A percentile compares a stretch with the other conserved stretches of the same genome.
Conservation (phyloP, 2,329 filamentous ascomycete species). For the Monosporascus cannonballus region DNA sequence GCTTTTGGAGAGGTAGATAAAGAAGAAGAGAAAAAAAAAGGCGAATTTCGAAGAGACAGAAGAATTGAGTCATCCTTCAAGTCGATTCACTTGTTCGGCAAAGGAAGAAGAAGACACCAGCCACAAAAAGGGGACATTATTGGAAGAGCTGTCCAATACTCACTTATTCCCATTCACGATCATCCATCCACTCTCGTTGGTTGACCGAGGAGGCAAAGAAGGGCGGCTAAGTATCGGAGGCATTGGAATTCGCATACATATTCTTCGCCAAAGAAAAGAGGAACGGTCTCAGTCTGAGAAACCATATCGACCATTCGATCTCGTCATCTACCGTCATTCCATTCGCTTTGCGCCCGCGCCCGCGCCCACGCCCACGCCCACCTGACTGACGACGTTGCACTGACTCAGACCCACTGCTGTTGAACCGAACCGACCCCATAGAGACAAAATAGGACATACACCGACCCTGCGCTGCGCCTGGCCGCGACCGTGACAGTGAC, state of each 20-base stretch:
- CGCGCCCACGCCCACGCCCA: not conserved
- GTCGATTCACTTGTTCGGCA: not conserved
- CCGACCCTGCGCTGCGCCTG: conserved; percentile 16
- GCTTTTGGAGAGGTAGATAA: conserved; percentile 9
- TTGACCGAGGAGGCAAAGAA: conserved; percentile 1
- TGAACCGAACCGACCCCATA: conserved; percentile 17
- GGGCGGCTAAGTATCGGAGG: not conserved
- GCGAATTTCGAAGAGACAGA: conserved; percentile 7
- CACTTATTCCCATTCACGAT: not conserved
- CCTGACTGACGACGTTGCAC: conserved; percentile 18
- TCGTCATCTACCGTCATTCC: conserved; percentile 16
- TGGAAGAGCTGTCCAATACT: not conserved
- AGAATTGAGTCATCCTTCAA: conserved; percentile 3
- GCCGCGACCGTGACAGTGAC: conserved; percentile 15
- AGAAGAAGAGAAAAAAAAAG: conserved; percentile 3
- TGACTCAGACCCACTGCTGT: conserved; percentile 22
- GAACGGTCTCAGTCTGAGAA: conserved; percentile 21
- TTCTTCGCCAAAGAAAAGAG: conserved; percentile 12
- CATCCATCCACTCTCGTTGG: not conserved
- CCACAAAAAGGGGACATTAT: not conserved
- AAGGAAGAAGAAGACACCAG: not conserved
- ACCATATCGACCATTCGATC: conserved; percentile 9
- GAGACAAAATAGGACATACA: conserved; percentile 10
- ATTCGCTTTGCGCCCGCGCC: conserved; percentile 9
- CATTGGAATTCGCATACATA: conserved; percentile 6